Conservation (phyloP, 2,329 filamentous ascomycete species). For the Aphanocladium album region DNA sequence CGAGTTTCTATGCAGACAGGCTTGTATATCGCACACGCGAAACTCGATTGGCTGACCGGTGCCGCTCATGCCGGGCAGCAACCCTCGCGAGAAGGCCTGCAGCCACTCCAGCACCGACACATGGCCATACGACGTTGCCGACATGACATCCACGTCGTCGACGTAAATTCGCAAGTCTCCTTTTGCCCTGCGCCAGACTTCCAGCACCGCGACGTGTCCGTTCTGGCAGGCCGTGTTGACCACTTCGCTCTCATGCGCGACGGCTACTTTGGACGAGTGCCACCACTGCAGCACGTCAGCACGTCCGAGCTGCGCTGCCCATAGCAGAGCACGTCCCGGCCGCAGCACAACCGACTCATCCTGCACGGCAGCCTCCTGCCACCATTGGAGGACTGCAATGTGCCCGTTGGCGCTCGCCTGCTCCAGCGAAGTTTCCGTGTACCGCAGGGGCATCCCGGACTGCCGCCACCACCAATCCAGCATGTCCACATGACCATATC, state of each 20-base stretch:
- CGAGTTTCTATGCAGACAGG: slow-evolving; percentile 84
- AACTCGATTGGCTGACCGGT: slow-evolving; percentile 73
- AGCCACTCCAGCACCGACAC: slow-evolving; percentile 88
- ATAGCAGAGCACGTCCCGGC: slow-evolving; percentile 77
- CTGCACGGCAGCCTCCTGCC: slow-evolving; percentile 65
- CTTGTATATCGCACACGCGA: slow-evolving; percentile 92
- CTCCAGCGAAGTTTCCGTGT: slow-evolving; percentile 82
- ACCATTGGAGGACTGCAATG: slow-evolving; percentile 87
- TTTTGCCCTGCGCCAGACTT: slow-evolving; percentile 71
- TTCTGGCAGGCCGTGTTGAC: slow-evolving; percentile 80
- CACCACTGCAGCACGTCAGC: slow-evolving; percentile 79
- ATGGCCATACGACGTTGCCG: slow-evolving; percentile 82
- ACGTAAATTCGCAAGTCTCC: slow-evolving; percentile 65
- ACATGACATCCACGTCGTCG: slow-evolving; percentile 77
- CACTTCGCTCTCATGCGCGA: slow-evolving; percentile 74
- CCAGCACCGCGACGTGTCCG: slow-evolving; percentile 77
- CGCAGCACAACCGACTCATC: slow-evolving; percentile 61
- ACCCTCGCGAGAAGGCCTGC: slow-evolving; percentile 61
- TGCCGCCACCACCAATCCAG: slow-evolving; percentile 90
- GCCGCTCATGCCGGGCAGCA: slow-evolving; percentile 49
- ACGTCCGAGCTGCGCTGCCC: slow-evolving; percentile 78
- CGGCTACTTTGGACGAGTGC: slow-evolving; percentile 74
- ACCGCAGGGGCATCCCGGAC: slow-evolving; percentile 70
- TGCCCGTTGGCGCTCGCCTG: slow-evolving; percentile 81
- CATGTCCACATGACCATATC: slow-evolving; percentile 77